Base-by-base conservation (phyloP, 176 grass and related monocot species). In the Saccharum officinarum region DNA sequence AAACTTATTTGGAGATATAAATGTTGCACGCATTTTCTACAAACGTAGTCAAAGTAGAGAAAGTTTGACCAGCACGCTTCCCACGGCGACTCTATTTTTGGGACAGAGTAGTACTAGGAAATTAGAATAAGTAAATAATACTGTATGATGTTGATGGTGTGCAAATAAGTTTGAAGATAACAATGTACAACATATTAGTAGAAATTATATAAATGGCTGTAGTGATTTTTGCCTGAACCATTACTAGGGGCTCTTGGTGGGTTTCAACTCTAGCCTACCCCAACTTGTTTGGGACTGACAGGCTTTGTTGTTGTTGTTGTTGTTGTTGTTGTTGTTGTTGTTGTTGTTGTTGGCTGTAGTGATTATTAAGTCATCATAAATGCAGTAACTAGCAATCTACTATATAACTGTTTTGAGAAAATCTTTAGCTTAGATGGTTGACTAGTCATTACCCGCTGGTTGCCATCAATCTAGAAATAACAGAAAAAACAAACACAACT, bases 61-160 rank as follows among this genome's bases (percentile, higher is more conserved):
- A n/a, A n/a, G n/a, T n/a, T n/a, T n/a, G n/a, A n/a, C n/a, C n/a
- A n/a, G n/a, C n/a, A n/a, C n/a, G n/a, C n/a, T n/a, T n/a, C n/a
- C n/a, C n/a, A n/a, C n/a, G n/a, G n/a, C n/a, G n/a, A n/a, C n/a
- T n/a, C n/a, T n/a, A n/a, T n/a, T n/a, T n/a, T n/a, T n/a, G n/a
- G n/a, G n/a, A n/a, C n/a, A n/a, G n/a, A n/a, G n/a, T n/a, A n/a
- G n/a, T n/a, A n/a, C 2, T 66, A 71, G 4, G 7, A 77, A 73
- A 78, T 50, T 45, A 79, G 66, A 45, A 67, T 67, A 77, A 6
- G 42, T 78, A 45, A 66, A 55, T 67, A 57, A 86, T 72, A 12
- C 25, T 66, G 30, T 28, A 74, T 49, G 73, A 86, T 74, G 47
- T 8, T 68, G 84, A 86, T 79, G 39, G 5, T 68, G 84, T n/a